Percentiles rank a stretch among this genome's conserved stretches.
phyloP scores from a whole-genome alignment of 805 yeast species.

The Kazachstania psychrophila region DNA sequence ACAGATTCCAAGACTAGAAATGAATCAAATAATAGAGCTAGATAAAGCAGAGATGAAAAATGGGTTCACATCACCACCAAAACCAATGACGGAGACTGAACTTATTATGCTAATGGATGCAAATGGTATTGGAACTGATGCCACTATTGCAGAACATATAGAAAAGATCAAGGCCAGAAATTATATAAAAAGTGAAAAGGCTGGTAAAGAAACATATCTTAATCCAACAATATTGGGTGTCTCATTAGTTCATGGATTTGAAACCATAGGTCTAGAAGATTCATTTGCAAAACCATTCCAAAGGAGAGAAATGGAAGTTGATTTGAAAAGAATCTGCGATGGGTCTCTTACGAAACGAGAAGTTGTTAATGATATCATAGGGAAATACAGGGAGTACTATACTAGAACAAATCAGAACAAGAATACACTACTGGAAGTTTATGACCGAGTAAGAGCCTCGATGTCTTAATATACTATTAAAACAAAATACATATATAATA shows the following conservation, averaged over 20 bases:
- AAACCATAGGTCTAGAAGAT: constrained; percentile 60
- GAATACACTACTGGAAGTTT: constrained; percentile 24
- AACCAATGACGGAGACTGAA: constrained; percentile 82
- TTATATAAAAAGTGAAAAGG: constrained; percentile 46
- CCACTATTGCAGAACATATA: constrained; percentile 97
- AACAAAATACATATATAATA: background rate
- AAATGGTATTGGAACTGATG: constrained; percentile 98
- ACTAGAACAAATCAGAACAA: constrained; percentile 22
- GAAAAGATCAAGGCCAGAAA: constrained; percentile 63
- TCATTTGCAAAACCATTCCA: constrained; percentile 84
- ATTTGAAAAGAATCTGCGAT: constrained; percentile 55
- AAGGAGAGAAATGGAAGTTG: constrained; percentile 63
- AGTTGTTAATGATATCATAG: constrained; percentile 48
- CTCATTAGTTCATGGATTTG: constrained; percentile 83
- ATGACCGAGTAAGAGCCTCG: constrained; percentile 14
- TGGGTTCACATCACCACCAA: constrained; percentile 78
- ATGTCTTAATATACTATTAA: background rate
- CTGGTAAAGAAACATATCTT: constrained; percentile 36
- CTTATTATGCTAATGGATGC: constrained; percentile 89
- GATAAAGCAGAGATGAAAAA: constrained; percentile 49
- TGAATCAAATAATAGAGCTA: constrained; percentile 51
- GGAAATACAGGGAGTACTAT: constrained; percentile 46
- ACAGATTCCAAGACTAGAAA: constrained; percentile 52
- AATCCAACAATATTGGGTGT: constrained; percentile 79
- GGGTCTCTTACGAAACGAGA: constrained; percentile 47